Conservation (phyloP, 441 rosid genomes). For the Arabidopsis hybrid region DNA sequence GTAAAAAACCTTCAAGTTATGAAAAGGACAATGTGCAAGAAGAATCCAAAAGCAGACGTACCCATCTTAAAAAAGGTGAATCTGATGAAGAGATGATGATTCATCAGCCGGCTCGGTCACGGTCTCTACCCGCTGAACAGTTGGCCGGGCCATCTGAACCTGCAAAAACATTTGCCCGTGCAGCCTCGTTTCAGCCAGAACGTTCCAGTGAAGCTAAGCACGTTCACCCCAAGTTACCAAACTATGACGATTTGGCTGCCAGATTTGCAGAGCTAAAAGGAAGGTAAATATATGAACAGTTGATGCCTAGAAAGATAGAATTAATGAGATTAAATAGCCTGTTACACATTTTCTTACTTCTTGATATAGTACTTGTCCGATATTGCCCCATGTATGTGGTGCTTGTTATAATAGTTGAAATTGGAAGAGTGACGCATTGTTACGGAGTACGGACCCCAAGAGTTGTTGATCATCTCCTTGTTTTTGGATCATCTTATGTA, state of each 20-base stretch:
- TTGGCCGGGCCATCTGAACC: constrained; percentile 50
- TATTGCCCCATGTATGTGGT: constrained; percentile 9
- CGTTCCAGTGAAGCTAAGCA: constrained; percentile 65
- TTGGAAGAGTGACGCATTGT: constrained; percentile 36
- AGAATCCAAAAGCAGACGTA: constrained; percentile 62
- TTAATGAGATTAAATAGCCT: not conserved
- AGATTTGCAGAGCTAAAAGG: constrained; percentile 85
- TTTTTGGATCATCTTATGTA: not conserved
- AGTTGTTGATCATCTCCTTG: constrained; percentile 26
- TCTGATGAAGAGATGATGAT: constrained; percentile 44
- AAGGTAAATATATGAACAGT: constrained; percentile 47
- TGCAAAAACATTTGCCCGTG: constrained; percentile 60
- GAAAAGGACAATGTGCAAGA: constrained; percentile 55
- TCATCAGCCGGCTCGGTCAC: constrained; percentile 61
- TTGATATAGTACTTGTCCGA: constrained; percentile 3
- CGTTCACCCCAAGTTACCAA: constrained; percentile 95
- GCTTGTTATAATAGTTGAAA: constrained; percentile 11
- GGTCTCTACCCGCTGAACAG: constrained; percentile 74
- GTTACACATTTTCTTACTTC: constrained; percentile 9
- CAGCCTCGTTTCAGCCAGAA: constrained; percentile 80
- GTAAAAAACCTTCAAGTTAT: constrained; percentile 67
- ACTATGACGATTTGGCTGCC: constrained; percentile 92
- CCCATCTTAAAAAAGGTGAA: constrained; percentile 40
- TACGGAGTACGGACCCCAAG: not conserved
- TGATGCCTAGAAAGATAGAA: constrained; percentile 23